phyloP scores from a whole-genome alignment of 768 basidiomycete species.

The Termitomyces heimii region DNA sequence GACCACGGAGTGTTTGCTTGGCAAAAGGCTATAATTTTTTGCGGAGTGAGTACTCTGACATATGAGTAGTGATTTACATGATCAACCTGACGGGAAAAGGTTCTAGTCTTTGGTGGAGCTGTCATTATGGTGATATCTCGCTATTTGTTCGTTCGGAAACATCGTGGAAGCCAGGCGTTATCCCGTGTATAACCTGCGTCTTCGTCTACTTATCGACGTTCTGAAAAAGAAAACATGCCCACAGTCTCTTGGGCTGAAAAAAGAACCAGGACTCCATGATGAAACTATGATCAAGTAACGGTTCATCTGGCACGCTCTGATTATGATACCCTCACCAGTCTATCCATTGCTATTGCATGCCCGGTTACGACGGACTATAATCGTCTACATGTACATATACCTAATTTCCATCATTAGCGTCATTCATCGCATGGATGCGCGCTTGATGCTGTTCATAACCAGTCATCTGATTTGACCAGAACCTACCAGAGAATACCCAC shows the following conservation, averaged over 20 bases:
- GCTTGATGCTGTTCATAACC: background rate
- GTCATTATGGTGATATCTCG: constrained; percentile 14
- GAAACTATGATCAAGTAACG: background rate
- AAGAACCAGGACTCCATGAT: background rate
- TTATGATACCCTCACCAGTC: background rate
- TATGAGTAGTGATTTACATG: background rate
- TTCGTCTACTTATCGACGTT: background rate
- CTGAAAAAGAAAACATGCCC: background rate
- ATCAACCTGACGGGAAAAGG: constrained; percentile 3
- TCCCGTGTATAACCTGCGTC: constrained; percentile 6
- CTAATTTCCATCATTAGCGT: background rate
- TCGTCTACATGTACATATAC: background rate
- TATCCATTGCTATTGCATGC: background rate
- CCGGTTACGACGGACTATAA: background rate
- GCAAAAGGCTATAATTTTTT: constrained; percentile 35
- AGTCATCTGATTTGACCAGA: no score
- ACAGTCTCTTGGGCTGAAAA: background rate
- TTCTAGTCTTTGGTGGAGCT: constrained; percentile 14
- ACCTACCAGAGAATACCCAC: no score
- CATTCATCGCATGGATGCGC: background rate
- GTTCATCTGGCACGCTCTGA: background rate
- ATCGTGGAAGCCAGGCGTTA: background rate
- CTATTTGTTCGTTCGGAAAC: constrained; percentile 13
- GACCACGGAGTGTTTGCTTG: constrained; percentile 22
- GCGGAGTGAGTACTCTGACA: constrained; percentile 25